Evolutionary conservation across 345 rosid species (phyloP), one percentile per base, ranked within the genome.

Genomic region (thale cress (Arabidopsis thaliana)): DNA sequence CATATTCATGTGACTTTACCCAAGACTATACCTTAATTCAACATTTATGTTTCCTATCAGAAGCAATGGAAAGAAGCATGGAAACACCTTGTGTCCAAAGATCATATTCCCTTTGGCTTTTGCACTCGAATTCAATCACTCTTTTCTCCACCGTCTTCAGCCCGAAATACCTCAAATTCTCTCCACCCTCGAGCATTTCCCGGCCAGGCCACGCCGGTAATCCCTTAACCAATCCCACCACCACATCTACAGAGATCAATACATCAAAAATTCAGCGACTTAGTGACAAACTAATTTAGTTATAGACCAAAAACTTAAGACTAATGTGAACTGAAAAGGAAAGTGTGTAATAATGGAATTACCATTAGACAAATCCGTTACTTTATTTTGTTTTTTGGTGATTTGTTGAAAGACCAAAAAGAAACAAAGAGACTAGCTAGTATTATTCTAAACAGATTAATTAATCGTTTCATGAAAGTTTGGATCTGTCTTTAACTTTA

Each of bases 141-240:
- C 96, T 92, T 8, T 84, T 83, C 65, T 53, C 55, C n/a, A 77
- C 44, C 0, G 94, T 90, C 85, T 83, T 86, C 57, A 88, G 71
- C 37, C 83, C 97, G 2, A 92, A 92, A 74, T 92, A 90, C 55
- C 97, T 71, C 67, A 88, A 71, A 59, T 90, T 23, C 81, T 88
- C 93, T 0, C 96, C 89, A 0, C 88, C 93, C 48, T 84, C 89
- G 0, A 92, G 86, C 77, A 90, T 74, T 79, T 88, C 89, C 13
- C 94, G 84, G 52, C 91, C 91, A 2, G 92, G 84, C 97, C 97
- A 90, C 1, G 92, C 87, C 9, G 88, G 87, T 79, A 91, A 61
- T 67, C 85, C 83, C 41, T 79, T 86, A 9, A 87, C 78, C 65
- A 91, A 87, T 56, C 84, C 92, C 72, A 88, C 25, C 61, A 91